Conservation (phyloP, 768 basidiomycete genomes). For the Erythrobasidium yunnanense region DNA sequence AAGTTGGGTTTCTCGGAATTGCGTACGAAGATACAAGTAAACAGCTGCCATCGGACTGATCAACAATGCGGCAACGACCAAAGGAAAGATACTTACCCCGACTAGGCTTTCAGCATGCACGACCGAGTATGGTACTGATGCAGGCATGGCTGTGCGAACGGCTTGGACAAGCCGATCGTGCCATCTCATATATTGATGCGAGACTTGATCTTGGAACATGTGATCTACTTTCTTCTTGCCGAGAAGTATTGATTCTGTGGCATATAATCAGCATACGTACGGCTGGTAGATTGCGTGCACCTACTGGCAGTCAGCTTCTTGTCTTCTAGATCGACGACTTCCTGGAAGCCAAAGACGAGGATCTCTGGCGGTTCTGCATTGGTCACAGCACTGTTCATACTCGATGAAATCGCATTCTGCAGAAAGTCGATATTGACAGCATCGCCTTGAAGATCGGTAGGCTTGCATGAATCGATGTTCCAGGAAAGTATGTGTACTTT, state of each 20-base stretch:
- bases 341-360: constrained; percentile 88
- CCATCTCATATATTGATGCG: constrained; percentile 78
- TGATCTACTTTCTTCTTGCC: constrained; percentile 57
- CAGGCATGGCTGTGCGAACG: constrained; percentile 62
- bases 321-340: constrained; percentile 88
- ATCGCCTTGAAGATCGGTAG: constrained; percentile 56
- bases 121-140: constrained; percentile 64
- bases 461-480: constrained; percentile 84
- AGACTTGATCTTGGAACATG: constrained; percentile 66
- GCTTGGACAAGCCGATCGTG: constrained; percentile 64
- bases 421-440: constrained; percentile 68
- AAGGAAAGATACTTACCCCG: constrained; percentile 44
- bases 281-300: constrained; percentile 28
- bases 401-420: constrained; percentile 52
- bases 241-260: constrained; percentile 64
- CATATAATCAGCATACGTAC: not conserved
- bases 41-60: constrained; percentile 44
- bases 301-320: constrained; percentile 71
- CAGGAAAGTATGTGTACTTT: constrained; percentile 72
- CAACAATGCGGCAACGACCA: too few species aligned
- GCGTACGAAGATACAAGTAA: constrained; percentile 58
- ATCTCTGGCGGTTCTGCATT: constrained; percentile 72
- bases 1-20: constrained; percentile 52
- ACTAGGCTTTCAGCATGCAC: constrained; percentile 79
- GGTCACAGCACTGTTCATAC: constrained; percentile 7